Evolutionary conservation across 176 grass and related monocot species (phyloP).

Genomic region (Carex pumila): DNA sequence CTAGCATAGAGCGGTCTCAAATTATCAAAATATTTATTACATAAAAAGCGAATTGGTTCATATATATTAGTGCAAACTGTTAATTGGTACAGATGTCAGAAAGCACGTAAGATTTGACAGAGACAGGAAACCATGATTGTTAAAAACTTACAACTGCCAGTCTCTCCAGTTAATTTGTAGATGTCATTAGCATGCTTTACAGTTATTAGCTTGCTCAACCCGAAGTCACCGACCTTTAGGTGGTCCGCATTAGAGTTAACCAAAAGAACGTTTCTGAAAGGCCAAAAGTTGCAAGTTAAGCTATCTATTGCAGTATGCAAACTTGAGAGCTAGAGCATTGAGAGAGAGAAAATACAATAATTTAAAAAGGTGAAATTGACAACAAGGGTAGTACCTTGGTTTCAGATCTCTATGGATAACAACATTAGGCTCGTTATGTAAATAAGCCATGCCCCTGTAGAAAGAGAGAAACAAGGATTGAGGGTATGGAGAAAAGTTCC

Average conservation of each 20-base stretch:
- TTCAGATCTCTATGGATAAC: constrained; percentile 95
- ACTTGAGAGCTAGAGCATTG: constrained; percentile 8
- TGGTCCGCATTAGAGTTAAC: constrained; percentile 93
- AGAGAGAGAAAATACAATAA: not conserved
- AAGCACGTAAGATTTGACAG: not conserved
- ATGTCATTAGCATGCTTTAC: constrained; percentile 83
- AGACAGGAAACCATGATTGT: not conserved
- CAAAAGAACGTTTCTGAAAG: constrained; percentile 87
- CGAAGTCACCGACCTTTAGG: constrained; percentile 97
- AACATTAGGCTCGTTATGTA: constrained; percentile 99
- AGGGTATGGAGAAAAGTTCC: constrained; percentile 1
- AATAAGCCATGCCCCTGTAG: constrained; percentile 94
- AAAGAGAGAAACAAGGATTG: constrained; percentile 19
- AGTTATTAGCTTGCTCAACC: constrained; percentile 96
- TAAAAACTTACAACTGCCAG: constrained; percentile 87
- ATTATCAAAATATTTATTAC: not conserved
- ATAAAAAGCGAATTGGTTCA: not conserved
- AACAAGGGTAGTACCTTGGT: constrained; percentile 56
- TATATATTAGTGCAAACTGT: not conserved
- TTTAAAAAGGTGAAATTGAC: not conserved
- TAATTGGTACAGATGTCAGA: not conserved
- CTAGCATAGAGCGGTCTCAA: not conserved
- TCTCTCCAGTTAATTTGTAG: constrained; percentile 98
- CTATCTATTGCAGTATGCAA: not conserved
- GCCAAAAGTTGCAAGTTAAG: constrained; percentile 22